Percentiles rank a stretch among this genome's conserved stretches.
Conservation (phyloP, 2,329 filamentous ascomycete genomes). For the Aschersonia sp. region DNA sequence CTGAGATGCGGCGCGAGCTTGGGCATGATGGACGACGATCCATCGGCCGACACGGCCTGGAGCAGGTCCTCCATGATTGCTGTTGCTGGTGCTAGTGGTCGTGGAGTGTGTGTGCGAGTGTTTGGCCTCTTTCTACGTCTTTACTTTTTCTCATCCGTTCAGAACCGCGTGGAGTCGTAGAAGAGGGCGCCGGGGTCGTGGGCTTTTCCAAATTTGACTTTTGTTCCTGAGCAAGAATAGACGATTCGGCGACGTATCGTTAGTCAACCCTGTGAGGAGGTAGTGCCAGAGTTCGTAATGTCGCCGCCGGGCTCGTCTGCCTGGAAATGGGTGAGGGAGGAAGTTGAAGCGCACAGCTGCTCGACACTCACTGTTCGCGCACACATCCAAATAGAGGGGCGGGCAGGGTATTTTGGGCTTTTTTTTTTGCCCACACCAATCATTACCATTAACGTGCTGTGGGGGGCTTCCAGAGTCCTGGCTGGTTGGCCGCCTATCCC, state of each 20-base stretch:
- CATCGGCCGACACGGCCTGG: constrained; percentile 42
- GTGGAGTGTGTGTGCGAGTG: constrained; percentile 3
- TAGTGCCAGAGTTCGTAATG: no score
- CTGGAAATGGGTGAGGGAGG: no score
- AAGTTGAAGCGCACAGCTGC: no score
- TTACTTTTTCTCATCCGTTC: no score
- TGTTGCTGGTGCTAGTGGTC: no score
- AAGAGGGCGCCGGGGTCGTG: not conserved
- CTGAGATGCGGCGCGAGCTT: constrained; percentile 87
- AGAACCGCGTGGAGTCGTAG: no score
- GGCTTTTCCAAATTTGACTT: not conserved
- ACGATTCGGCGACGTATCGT: no score
- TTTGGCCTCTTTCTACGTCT: not conserved
- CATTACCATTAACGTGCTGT: constrained; percentile 12
- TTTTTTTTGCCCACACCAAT: not conserved
- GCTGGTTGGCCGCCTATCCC: constrained; percentile 9
- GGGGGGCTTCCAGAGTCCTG: constrained; percentile 18
- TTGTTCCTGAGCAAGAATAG: no score
- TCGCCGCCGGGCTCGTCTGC: no score
- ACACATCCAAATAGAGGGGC: constrained; percentile 8
- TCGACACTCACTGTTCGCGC: constrained; percentile 1
- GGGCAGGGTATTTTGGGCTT: not conserved
- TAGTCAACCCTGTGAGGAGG: no score
- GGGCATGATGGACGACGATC: constrained; percentile 71
- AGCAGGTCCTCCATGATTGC: constrained; percentile 24